Conservation (phyloP, 2,329 filamentous ascomycete species). For the Ophiostoma ulmi region DNA sequence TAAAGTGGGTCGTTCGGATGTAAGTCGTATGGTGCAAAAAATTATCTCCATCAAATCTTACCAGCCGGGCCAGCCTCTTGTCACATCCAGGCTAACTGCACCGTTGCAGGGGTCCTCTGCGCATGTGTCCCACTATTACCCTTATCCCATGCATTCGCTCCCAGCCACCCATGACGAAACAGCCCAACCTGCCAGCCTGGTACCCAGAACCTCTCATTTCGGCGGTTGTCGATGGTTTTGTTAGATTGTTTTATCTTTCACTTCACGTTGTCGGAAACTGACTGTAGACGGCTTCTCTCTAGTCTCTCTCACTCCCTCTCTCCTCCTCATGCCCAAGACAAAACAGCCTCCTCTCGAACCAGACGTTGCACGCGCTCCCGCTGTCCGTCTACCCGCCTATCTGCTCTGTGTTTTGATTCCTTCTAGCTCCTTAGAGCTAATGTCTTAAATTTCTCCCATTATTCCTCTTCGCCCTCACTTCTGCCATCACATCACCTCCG, state of each 20-base stretch:
- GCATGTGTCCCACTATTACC: neutral
- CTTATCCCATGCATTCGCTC: conserved; percentile 9
- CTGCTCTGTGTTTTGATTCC: too few relatives aligned
- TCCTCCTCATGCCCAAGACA: neutral
- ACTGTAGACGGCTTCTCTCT: neutral
- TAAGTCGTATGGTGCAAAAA: neutral
- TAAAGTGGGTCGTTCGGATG: neutral
- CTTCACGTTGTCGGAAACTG: neutral
- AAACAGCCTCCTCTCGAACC: neutral
- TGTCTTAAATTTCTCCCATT: neutral
- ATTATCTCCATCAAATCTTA: neutral
- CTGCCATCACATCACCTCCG: neutral
- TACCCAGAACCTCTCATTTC: neutral
- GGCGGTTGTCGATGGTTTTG: neutral
- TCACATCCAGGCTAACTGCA: neutral
- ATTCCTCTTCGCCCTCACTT: neutral
- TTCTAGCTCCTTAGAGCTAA: neutral
- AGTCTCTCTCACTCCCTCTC: neutral
- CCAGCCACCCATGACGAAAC: conserved; percentile 16
- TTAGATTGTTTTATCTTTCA: neutral
- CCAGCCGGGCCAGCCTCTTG: neutral
- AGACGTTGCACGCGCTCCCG: neutral
- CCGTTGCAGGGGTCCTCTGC: neutral
- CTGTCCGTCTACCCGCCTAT: neutral
- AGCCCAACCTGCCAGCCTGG: conserved; percentile 11